These are phyloP conservation scores for Citrus hindsii DNA, from an alignment of 345 rosid species.

Conservation along the genomic window DNA sequence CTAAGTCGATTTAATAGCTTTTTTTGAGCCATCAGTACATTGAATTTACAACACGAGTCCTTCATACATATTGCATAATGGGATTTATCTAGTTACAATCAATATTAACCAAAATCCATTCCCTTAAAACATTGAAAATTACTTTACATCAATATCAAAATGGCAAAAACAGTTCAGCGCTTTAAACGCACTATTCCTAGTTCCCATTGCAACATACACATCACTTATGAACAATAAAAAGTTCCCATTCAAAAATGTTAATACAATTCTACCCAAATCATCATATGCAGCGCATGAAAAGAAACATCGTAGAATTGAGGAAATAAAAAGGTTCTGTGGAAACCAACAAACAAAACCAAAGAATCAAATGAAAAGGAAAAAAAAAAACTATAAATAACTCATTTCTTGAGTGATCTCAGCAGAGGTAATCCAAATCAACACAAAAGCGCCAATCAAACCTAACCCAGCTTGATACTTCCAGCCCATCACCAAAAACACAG, in stretches of 20 bases:
- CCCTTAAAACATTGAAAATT: background rate
- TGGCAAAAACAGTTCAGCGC: background rate
- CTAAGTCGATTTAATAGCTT: too few relatives aligned
- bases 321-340: background rate
- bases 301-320: background rate
- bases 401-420: slow-evolving; percentile 54
- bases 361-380: background rate
- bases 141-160: background rate
- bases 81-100: too few relatives aligned
- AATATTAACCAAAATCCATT: too few relatives aligned
- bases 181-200: background rate
- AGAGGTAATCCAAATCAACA: slow-evolving; percentile 50
- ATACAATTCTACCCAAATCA: background rate
- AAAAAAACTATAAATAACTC: background rate
- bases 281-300: background rate
- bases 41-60: too few relatives aligned
- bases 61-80: too few relatives aligned
- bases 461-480: slow-evolving; percentile 58
- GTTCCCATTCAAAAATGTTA: background rate
- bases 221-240: background rate
- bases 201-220: background rate
- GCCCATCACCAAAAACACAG: slow-evolving; percentile 26
- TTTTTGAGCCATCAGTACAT: too few relatives aligned
- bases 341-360: slow-evolving; percentile 1
- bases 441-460: slow-evolving; percentile 44